A percentile compares a stretch with the other conserved stretches of the same genome.
Evolutionary conservation across 306 rosid genomes (phyloP).

Genomic region (Casuarina equisetifolia): DNA sequence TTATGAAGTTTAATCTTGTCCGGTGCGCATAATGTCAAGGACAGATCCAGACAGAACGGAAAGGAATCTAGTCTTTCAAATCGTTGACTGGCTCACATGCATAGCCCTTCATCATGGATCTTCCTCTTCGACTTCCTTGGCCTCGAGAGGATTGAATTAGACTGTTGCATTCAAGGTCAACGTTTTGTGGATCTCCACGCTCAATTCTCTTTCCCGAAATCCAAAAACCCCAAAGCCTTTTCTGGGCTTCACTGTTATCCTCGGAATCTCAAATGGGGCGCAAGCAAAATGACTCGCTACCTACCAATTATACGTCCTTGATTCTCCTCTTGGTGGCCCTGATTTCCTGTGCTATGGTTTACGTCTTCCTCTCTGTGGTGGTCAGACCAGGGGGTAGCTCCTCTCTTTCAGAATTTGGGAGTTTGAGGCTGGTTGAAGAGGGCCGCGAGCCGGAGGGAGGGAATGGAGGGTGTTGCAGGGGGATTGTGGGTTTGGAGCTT

Average conservation of each 20-base stretch:
- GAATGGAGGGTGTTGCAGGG: conserved; percentile 62
- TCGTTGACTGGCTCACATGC: neutral
- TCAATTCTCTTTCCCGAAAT: conserved; percentile 14
- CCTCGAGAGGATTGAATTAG: neutral
- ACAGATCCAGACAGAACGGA: neutral
- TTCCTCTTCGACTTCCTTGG: neutral
- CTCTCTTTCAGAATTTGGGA: conserved; percentile 23
- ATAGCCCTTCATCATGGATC: neutral
- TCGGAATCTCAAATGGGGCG: conserved; percentile 65
- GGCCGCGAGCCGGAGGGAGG: conserved; percentile 28
- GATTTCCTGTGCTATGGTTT: conserved; percentile 61
- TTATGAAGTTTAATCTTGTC: neutral
- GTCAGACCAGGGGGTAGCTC: conserved; percentile 28
- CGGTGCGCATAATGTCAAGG: neutral
- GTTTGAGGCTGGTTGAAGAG: conserved; percentile 27
- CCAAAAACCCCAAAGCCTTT: conserved; percentile 12
- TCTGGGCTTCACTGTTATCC: conserved; percentile 36
- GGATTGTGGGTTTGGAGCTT: conserved; percentile 72
- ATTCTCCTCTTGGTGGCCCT: conserved; percentile 45
- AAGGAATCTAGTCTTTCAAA: neutral
- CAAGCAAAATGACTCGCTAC: conserved; percentile 42
- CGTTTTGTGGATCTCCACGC: conserved; percentile 19
- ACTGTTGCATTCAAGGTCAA: conserved; percentile 40
- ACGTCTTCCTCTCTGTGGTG: conserved; percentile 49
- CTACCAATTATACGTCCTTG: conserved; percentile 38